Evolutionary conservation across 257 asterid genomes (phyloP).

Genomic region (Coffea eugenioides): DNA sequence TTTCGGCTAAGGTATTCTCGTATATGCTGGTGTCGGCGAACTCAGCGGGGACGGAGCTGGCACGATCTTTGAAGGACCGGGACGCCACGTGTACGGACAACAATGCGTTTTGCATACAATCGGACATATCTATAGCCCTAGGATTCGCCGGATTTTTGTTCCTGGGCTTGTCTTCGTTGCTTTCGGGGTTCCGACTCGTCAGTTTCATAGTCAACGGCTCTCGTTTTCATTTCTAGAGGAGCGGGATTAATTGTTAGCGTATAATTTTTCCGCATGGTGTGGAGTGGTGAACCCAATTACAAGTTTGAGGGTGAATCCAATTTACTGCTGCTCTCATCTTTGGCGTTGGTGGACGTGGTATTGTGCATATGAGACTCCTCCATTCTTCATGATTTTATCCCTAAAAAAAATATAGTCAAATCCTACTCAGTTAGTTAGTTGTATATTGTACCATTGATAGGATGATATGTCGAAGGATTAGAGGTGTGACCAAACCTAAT

Average conservation of each 20-base stretch:
- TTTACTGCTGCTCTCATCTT: too few relatives aligned
- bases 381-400: too few relatives aligned
- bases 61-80: constrained; percentile 23
- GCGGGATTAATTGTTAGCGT: too few relatives aligned
- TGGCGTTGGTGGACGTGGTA: too few relatives aligned
- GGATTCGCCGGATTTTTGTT: constrained; percentile 53
- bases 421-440: too few relatives aligned
- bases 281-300: not conserved
- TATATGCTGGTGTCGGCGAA: constrained; percentile 45
- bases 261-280: too few relatives aligned
- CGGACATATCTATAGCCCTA: constrained; percentile 42
- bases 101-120: constrained; percentile 40
- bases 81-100: constrained; percentile 30
- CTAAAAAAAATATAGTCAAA: not conserved
- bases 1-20: constrained; percentile 33
- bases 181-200: constrained; percentile 51
- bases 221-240: constrained; percentile 33
- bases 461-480: not conserved
- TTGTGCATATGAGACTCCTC: too few relatives aligned
- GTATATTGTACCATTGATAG: not conserved
- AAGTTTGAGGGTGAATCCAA: not conserved
- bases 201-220: constrained; percentile 43
- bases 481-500: not conserved
- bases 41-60: constrained; percentile 46
- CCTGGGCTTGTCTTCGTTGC: constrained; percentile 39